Conservation (phyloP, 345 rosid genomes). For the Dovyalis caffra region DNA sequence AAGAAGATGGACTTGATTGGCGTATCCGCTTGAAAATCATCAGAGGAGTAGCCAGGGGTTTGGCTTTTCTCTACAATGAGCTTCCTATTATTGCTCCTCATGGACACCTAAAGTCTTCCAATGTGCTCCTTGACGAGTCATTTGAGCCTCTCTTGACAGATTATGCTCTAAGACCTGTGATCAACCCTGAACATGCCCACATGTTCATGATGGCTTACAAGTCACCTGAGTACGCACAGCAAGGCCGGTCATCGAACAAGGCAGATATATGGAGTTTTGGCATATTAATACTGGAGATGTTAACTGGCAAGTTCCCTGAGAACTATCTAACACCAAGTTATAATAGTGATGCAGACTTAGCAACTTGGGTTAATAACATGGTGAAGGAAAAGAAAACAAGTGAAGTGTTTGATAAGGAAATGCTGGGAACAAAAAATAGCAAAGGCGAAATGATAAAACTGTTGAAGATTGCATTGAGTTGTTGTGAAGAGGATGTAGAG, state of each 20-base stretch:
- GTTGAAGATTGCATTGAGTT: conserved; percentile 69
- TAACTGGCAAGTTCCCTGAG: conserved; percentile 64
- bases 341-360: conserved; percentile 41
- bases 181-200: conserved; percentile 65
- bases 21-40: conserved; percentile 53
- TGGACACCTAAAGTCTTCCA: conserved; percentile 81
- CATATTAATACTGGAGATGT: conserved; percentile 56
- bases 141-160: conserved; percentile 56
- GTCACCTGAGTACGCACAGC: conserved; percentile 56
- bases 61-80: conserved; percentile 57
- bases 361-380: conserved; percentile 63
- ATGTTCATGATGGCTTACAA: conserved; percentile 59
- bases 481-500: conserved; percentile 63
- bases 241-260: conserved; percentile 44
- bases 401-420: conserved; percentile 67
- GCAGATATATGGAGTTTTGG: conserved; percentile 75
- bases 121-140: conserved; percentile 53
- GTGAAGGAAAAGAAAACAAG: conserved; percentile 49
- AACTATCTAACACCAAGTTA: conserved; percentile 52
- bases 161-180: conserved; percentile 57
- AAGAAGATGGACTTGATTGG: conserved; percentile 60
- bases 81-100: conserved; percentile 61
- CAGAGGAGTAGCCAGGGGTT: conserved; percentile 63
- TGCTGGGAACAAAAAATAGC: conserved; percentile 46
- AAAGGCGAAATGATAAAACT: conserved; percentile 59